Base-by-base conservation (phyloP, 352 stramenopile species). In the Phytophthora citricola region DNA sequence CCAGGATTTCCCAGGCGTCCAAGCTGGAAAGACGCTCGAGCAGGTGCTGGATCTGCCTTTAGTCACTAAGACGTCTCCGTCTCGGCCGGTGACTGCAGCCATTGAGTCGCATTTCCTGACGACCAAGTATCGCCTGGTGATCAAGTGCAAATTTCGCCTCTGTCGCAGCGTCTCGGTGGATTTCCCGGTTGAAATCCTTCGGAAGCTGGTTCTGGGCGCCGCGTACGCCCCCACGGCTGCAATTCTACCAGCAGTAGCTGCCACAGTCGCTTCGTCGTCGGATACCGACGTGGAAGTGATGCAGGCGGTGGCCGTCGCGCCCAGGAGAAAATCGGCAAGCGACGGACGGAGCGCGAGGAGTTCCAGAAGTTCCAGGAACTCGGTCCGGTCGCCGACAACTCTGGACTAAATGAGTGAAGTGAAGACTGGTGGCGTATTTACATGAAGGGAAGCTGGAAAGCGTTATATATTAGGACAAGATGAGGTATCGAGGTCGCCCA, bases 141-240 rank as follows among this genome's bases (percentile, higher is more conserved):
- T 80, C 52, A 71, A 72, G 51, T 77, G 72, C 63, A 55, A 71
- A 17, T 76, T 77, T 50, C 65, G 66, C 27, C 60, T 78, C 41
- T 75, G 60, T 56, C 61, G 56, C 29, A 78, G 66, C 53, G 60
- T 75, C 15, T 69, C 56, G 17, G 50, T 75, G 51, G 58, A 75
- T 31, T 75, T 78, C 48, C 70, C 70, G 2, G 58, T 78, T 17
- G 62, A 58, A 55, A 59, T 78, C 26, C 40, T 78, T 15, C 62
- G 46, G 6, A 76, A 73, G 24, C 12, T 70, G 46, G 51, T 61
- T 34, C 9, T 67, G 0, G 32, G n/a, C 10, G 24, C 46, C 7
- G 15, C 52, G 11, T 63, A 70, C 47, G 52, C 59, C n/a, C 48
- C 56, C 4, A 56, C 51, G 6, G 58, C 54, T 20, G 34, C 54